phyloP scores from a whole-genome alignment of 106 monocot genomes.

The Agapanthus africanus region DNA sequence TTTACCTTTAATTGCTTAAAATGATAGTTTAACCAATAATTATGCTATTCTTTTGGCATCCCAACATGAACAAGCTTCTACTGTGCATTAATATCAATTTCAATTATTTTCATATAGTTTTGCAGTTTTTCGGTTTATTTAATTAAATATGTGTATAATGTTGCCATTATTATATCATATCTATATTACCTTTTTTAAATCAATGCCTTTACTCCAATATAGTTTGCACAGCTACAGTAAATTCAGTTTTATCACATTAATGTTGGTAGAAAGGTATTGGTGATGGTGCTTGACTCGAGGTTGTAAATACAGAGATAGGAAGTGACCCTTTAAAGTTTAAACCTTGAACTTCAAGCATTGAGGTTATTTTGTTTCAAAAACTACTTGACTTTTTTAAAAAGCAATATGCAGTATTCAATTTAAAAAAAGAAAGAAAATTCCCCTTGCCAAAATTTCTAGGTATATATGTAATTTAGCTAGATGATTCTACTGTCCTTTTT shows the following conservation, averaged over 20 bases:
- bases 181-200: neutral
- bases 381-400: neutral
- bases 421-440: neutral
- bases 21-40: constrained; percentile 1
- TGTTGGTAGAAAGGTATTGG: neutral
- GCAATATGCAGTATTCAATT: neutral
- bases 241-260: neutral
- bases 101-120: too few relatives aligned
- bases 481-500: neutral
- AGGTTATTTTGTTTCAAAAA: neutral
- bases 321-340: neutral
- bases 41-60: too few relatives aligned
- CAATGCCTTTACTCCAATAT: neutral
- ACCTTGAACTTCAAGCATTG: neutral
- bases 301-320: neutral
- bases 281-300: neutral
- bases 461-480: neutral
- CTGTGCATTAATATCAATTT: too few relatives aligned
- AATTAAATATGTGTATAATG: too few relatives aligned
- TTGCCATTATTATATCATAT: too few relatives aligned
- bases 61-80: too few relatives aligned
- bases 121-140: neutral
- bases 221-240: neutral
- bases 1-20: neutral
- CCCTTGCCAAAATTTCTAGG: neutral